These are phyloP conservation scores for Vitis rupestris DNA, from an alignment of 164 flowering plant species.

Conservation along the genomic window DNA sequence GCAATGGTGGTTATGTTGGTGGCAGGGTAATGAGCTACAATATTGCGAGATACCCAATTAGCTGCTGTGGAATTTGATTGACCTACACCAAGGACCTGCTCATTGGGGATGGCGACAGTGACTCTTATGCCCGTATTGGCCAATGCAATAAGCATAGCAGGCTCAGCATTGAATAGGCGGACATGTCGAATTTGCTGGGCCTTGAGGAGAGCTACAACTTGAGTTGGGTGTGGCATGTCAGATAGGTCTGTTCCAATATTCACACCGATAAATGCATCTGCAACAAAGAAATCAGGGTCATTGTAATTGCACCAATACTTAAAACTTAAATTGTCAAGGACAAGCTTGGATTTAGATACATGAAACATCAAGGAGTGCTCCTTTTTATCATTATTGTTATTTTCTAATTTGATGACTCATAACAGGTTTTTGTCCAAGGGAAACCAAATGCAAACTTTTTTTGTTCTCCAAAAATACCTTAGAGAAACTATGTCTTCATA, in stretches of 20 bases:
- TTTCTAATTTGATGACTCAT: too few relatives aligned
- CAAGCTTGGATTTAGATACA: too few relatives aligned
- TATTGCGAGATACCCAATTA: slow-evolving; percentile 64
- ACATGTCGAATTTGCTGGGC: slow-evolving; percentile 60
- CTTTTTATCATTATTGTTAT: too few relatives aligned
- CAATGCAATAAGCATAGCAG: slow-evolving; percentile 61
- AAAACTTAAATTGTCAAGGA: too few relatives aligned
- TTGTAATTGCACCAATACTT: too few relatives aligned
- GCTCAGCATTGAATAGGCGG: slow-evolving; percentile 57
- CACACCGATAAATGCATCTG: slow-evolving; percentile 60
- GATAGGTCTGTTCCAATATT: slow-evolving; percentile 70
- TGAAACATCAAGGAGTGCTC: too few relatives aligned
- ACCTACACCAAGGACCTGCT: slow-evolving; percentile 66
- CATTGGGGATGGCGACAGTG: slow-evolving; percentile 60
- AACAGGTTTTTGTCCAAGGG: too few relatives aligned
- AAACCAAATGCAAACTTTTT: too few relatives aligned
- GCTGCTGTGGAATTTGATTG: slow-evolving; percentile 75
- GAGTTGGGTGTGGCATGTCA: slow-evolving; percentile 74
- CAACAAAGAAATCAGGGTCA: slow-evolving; percentile 12
- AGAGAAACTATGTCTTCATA: too few relatives aligned
- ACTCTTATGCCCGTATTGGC: slow-evolving; percentile 64
- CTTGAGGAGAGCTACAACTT: slow-evolving; percentile 66
- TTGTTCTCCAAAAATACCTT: too few relatives aligned
- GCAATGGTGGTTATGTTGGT: slow-evolving; percentile 70
- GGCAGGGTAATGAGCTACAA: slow-evolving; percentile 59